Conservation (phyloP, 169 alveolate genomes). For the Plasmodium malariae region DNA sequence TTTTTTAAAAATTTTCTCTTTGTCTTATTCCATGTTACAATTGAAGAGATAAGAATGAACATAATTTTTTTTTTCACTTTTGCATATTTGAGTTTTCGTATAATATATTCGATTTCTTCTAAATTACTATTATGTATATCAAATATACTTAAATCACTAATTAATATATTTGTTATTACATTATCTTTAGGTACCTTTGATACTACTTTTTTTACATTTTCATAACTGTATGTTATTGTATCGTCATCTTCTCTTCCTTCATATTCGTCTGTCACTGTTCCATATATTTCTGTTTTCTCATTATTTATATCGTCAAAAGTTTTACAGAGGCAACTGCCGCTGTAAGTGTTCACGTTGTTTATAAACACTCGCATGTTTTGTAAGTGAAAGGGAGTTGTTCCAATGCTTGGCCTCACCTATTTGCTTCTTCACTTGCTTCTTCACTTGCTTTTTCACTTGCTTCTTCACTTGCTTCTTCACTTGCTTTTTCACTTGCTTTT, state of each 20-base stretch:
- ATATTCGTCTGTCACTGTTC: constrained; percentile 14
- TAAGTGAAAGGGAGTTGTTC: no score
- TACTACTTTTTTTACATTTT: constrained; percentile 31
- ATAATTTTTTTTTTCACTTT: constrained; percentile 7
- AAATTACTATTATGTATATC: constrained; percentile 33
- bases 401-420: no score
- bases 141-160: constrained; percentile 16
- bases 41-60: constrained; percentile 41
- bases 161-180: constrained; percentile 13
- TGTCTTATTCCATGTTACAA: constrained; percentile 68
- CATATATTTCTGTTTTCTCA: constrained; percentile 38
- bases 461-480: neutral
- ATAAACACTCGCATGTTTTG: constrained; percentile 39
- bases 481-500: neutral
- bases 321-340: constrained; percentile 59
- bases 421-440: no score
- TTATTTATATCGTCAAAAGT: constrained; percentile 5
- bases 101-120: constrained; percentile 60
- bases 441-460: neutral
- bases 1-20: constrained; percentile 22
- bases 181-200: constrained; percentile 41
- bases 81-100: constrained; percentile 47
- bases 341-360: constrained; percentile 52
- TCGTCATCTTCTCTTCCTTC: constrained; percentile 3
- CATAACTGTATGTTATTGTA: constrained; percentile 8